These are phyloP conservation scores for Rhinocladiella similis DNA, from an alignment of 2,329 filamentous ascomycete species.

Conservation along the genomic window DNA sequence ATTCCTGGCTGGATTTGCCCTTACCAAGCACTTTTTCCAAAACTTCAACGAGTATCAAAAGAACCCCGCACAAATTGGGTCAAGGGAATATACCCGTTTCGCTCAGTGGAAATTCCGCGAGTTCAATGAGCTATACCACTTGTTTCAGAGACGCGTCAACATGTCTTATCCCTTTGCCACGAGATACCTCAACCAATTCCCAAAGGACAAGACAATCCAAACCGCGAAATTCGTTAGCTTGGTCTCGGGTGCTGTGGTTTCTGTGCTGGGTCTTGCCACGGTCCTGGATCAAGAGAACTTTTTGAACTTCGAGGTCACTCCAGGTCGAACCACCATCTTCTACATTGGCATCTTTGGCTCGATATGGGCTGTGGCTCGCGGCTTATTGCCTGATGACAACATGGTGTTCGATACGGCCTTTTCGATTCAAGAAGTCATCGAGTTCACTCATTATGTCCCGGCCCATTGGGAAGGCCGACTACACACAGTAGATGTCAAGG, in stretches of 20 bases:
- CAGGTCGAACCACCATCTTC: constrained; percentile 84
- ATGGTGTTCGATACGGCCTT: constrained; percentile 89
- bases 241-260: constrained; percentile 79
- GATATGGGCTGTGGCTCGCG: constrained; percentile 79
- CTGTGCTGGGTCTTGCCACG: constrained; percentile 79
- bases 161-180: constrained; percentile 95
- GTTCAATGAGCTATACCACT: constrained; percentile 92
- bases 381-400: constrained; percentile 83
- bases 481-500: constrained; percentile 91
- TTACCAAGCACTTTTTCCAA: constrained; percentile 88
- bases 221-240: constrained; percentile 83
- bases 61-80: constrained; percentile 83
- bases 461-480: constrained; percentile 83
- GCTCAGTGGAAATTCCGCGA: constrained; percentile 98
- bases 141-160: constrained; percentile 85
- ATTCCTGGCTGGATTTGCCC: constrained; percentile 80
- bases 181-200: constrained; percentile 92
- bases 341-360: constrained; percentile 82
- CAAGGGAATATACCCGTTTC: constrained; percentile 85
- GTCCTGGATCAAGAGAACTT: constrained; percentile 90
- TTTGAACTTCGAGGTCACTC: constrained; percentile 86
- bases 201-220: constrained; percentile 89
- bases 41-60: constrained; percentile 98
- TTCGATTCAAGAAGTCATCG: constrained; percentile 82
- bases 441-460: constrained; percentile 90